Base-by-base conservation (phyloP, 441 rosid species). In the Gossypium aridum region DNA sequence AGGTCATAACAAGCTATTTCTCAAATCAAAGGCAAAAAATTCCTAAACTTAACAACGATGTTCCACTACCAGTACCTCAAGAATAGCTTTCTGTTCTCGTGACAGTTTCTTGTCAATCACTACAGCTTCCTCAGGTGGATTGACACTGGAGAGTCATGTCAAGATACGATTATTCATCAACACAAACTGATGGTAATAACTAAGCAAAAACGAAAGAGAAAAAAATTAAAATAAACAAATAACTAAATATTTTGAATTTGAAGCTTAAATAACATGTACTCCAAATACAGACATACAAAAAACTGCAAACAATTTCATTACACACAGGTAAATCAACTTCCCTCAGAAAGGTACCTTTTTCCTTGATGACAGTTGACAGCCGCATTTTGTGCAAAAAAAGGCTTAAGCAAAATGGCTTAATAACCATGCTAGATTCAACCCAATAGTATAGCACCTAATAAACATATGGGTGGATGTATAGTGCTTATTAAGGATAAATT, bases 31-130 rank as follows among this genome's bases (percentile, higher is more conserved):
- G 34, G 54, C 43, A 31, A 14, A 14, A 53, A 68, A 61, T 47
- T 69, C 34, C 59, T 45, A 54, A 71, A 72, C 14, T 71, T 59
- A 43, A 23, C 71, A 67, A 63, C 31, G 13, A 8, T 25, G 22
- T 51, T 67, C 39, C 49, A n/a, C 59, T 66, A 76, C 34, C 17
- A 66, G 49, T 85, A 94, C 97, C 97, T 88, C 87, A 78, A 92
- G 93, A 63, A 84, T 78, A 78, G 79, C 75, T 83, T 84, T 89
- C 83, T 91, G 92, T 79, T 91, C 91, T 22, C 84, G 88, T 8
- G 99, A 83, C 49, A 94, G 81, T 82, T 85, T 80, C 64, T 86
- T 90, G 62, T 83, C 84, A 37, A 85, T 85, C 70, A 84, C 80
- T n/a, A 76, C 22, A 49, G 88, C 83, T 75, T 84, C 87, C 77